phyloP scores from a whole-genome alignment of 208 protist genomes.

The Leishmania arabica region DNA sequence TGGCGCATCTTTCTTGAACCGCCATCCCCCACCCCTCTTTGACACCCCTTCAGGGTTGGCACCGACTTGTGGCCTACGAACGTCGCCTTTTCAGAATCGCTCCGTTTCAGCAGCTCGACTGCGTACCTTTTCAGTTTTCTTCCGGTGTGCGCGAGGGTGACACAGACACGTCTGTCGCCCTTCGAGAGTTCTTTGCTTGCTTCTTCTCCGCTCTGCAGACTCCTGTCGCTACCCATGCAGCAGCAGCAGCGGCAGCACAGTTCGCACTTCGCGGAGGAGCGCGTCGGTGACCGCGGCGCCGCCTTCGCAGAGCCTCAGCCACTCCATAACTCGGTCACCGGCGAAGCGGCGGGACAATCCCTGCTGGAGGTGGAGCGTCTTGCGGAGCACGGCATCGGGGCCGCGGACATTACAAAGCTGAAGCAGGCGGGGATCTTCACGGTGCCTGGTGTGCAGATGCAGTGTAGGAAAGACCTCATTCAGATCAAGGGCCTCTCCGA shows the following conservation, averaged over 20 bases:
- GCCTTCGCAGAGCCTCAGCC: slow-evolving; percentile 20
- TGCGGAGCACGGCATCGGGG: slow-evolving; percentile 88
- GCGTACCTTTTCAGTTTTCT: not conserved
- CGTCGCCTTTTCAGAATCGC: not conserved
- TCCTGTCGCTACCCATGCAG: not conserved
- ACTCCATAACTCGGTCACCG: slow-evolving; percentile 20
- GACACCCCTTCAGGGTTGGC: not conserved
- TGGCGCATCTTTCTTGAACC: not conserved
- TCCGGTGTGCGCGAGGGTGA: not conserved
- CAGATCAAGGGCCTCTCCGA: slow-evolving; percentile 98
- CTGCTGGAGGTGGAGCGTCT: slow-evolving; percentile 90
- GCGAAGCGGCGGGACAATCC: slow-evolving; percentile 39
- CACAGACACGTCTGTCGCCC: not conserved
- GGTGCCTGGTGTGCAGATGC: slow-evolving; percentile 91
- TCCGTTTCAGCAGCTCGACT: not conserved
- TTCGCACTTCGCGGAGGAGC: not conserved
- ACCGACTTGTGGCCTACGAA: no score
- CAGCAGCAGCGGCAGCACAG: not conserved
- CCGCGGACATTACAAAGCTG: slow-evolving; percentile 90
- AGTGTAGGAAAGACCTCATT: slow-evolving; percentile 89
- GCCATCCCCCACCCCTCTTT: not conserved
- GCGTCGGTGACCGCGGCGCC: slow-evolving; percentile 9
- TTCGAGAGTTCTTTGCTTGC: not conserved
- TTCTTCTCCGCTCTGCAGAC: not conserved
- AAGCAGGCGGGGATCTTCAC: slow-evolving; percentile 92